Evolutionary conservation across 2,329 filamentous ascomycete genomes (phyloP).

Genomic region (Trematosphaeria pertusa): DNA sequence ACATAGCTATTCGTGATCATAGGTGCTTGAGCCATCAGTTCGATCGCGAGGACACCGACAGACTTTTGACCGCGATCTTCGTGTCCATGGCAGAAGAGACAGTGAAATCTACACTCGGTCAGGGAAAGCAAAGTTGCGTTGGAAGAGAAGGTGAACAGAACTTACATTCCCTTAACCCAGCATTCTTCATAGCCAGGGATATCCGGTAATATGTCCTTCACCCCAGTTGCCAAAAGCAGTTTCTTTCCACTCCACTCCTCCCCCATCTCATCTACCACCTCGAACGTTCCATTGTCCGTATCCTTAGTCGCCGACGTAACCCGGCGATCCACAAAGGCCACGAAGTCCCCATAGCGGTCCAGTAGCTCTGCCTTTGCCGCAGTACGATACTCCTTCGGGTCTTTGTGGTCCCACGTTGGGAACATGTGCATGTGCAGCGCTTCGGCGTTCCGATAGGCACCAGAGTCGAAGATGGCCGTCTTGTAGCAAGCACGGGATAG

Average conservation of each 20-base stretch:
- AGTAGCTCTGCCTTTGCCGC: constrained; percentile 30
- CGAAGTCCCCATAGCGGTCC: constrained; percentile 6
- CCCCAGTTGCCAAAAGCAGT: constrained; percentile 60
- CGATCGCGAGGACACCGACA: not conserved
- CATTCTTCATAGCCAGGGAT: constrained; percentile 60
- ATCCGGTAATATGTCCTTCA: constrained; percentile 56
- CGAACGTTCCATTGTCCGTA: constrained; percentile 3
- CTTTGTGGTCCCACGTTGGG: constrained; percentile 43
- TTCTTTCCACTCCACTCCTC: constrained; percentile 56
- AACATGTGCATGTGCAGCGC: constrained; percentile 52
- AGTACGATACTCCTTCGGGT: constrained; percentile 40
- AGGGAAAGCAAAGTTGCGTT: no score
- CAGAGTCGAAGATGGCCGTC: constrained; percentile 48
- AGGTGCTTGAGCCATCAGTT: no score
- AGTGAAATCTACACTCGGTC: constrained; percentile 1
- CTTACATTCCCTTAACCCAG: constrained; percentile 59
- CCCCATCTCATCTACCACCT: constrained; percentile 29
- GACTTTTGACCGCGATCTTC: not conserved
- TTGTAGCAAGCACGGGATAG: constrained; percentile 47
- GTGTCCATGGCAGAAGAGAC: not conserved
- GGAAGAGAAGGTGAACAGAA: no score
- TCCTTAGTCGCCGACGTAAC: constrained; percentile 36
- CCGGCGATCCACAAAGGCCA: no score
- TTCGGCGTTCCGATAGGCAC: constrained; percentile 47
- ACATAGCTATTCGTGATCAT: no score